Evolutionary conservation across 2,329 filamentous ascomycete genomes (phyloP).

Genomic region (Emericellopsis atlantica): DNA sequence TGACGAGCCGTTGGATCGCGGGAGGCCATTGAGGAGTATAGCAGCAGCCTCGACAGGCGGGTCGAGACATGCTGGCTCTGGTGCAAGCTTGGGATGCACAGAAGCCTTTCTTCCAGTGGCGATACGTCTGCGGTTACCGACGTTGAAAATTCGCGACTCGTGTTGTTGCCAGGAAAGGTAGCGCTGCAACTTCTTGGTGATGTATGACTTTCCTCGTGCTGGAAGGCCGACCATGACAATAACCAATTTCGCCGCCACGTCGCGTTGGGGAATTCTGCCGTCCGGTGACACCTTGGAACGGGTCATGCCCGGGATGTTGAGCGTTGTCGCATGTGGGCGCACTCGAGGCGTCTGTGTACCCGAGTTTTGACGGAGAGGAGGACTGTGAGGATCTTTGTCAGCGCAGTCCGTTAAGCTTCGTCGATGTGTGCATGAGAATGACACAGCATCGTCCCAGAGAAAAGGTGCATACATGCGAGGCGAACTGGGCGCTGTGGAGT

Average conservation of each 20-base stretch:
- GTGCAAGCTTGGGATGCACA: constrained; percentile 16
- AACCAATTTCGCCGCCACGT: constrained; percentile 91
- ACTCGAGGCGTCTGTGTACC: constrained; percentile 66
- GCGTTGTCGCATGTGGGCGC: constrained; percentile 76
- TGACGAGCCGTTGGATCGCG: constrained; percentile 15
- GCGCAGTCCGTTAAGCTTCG: constrained; percentile 1
- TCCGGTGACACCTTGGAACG: constrained; percentile 92
- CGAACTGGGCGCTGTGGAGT: constrained; percentile 45
- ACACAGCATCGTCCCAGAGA: no score
- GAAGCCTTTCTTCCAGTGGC: constrained; percentile 48
- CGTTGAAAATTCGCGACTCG: constrained; percentile 92
- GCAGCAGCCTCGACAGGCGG: constrained; percentile 39
- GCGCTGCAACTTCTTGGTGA: constrained; percentile 92
- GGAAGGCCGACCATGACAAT: constrained; percentile 98
- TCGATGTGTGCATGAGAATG: no score
- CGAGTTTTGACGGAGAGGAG: constrained; percentile 60
- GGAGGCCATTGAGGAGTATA: constrained; percentile 43
- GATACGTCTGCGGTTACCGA: constrained; percentile 78
- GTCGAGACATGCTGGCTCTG: constrained; percentile 24
- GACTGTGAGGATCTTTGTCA: constrained; percentile 29
- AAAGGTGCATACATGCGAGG: constrained; percentile 39
- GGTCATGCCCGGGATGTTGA: constrained; percentile 94
- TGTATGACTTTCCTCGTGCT: constrained; percentile 93
- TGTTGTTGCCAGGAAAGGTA: constrained; percentile 98
- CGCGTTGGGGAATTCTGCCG: constrained; percentile 81